phyloP scores from a whole-genome alignment of 805 yeast species.

The Wickerhamiella vanderwaltii region DNA sequence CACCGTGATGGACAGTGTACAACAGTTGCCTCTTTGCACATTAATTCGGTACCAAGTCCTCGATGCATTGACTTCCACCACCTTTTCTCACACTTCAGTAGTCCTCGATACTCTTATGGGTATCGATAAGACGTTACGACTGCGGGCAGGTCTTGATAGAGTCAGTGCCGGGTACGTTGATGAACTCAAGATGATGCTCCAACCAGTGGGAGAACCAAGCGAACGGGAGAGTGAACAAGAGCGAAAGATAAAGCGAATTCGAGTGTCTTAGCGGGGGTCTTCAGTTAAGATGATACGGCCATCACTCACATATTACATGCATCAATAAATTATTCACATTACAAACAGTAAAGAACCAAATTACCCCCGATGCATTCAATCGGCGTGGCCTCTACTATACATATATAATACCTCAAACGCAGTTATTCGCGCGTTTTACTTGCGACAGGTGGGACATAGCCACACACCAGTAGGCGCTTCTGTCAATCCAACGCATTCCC shows the following conservation, averaged over 20 bases:
- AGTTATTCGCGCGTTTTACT: no score
- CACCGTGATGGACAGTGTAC: constrained; percentile 8
- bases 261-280: no score
- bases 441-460: constrained; percentile 80
- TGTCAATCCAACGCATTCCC: constrained; percentile 81
- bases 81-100: not conserved
- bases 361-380: no score
- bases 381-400: no score
- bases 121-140: not conserved
- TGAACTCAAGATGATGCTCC: not conserved
- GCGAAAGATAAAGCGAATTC: no score
- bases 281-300: no score
- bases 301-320: no score
- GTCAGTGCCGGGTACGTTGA: constrained; percentile 2
- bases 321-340: no score
- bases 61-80: not conserved
- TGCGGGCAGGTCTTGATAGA: constrained; percentile 4
- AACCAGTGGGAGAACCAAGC: no score
- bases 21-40: constrained; percentile 6
- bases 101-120: not conserved
- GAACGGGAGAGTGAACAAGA: no score
- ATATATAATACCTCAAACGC: no score
- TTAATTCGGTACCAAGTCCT: constrained; percentile 5
- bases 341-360: no score
- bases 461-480: constrained; percentile 87